These are phyloP conservation scores for Saturnispora diversa DNA, from an alignment of 805 yeast genomes.

Conservation along the genomic window DNA sequence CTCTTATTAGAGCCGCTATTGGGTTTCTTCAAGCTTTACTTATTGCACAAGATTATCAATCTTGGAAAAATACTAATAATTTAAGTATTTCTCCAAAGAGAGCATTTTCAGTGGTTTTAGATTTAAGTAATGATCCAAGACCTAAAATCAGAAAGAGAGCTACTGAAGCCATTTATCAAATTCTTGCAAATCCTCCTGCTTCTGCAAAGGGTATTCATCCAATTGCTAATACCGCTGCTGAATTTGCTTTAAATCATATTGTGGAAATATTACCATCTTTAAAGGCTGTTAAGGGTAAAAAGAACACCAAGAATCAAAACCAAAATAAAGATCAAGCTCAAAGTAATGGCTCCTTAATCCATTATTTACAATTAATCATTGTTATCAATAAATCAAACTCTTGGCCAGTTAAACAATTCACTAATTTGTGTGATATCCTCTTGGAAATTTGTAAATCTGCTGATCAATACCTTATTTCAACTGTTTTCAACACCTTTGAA, in stretches of 20 bases:
- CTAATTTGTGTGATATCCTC: constrained; percentile 65
- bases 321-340: constrained; percentile 44
- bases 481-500: constrained; percentile 79
- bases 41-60: constrained; percentile 66
- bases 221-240: constrained; percentile 64
- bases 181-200: constrained; percentile 57
- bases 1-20: constrained; percentile 71
- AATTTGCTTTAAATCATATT: constrained; percentile 52
- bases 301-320: constrained; percentile 38
- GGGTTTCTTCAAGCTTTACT: constrained; percentile 79
- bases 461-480: constrained; percentile 76
- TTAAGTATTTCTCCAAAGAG: constrained; percentile 62
- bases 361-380: constrained; percentile 66
- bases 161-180: constrained; percentile 67
- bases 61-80: constrained; percentile 59
- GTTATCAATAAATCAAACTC: constrained; percentile 62
- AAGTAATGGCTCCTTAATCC: no score
- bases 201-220: constrained; percentile 73
- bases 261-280: constrained; percentile 36
- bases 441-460: constrained; percentile 71
- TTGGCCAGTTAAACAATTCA: constrained; percentile 74
- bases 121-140: constrained; percentile 74
- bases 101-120: constrained; percentile 71
- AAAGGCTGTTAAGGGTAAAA: constrained; percentile 15
- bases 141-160: constrained; percentile 97